These are phyloP conservation scores for Paecilomyces fulvus DNA, from an alignment of 2,329 filamentous ascomycete genomes.

Conservation along the genomic window DNA sequence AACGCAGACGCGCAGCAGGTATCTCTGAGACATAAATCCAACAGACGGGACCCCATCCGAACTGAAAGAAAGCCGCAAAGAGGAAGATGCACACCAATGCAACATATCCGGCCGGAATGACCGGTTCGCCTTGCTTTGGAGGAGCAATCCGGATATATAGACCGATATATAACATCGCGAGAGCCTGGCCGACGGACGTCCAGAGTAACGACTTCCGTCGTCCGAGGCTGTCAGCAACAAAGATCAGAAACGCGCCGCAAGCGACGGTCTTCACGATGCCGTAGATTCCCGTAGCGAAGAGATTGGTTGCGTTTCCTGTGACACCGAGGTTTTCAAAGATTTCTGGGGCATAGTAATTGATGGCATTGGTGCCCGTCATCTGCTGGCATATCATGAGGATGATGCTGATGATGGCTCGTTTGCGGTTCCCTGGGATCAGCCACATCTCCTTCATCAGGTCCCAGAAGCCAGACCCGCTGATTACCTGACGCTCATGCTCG, in stretches of 20 bases:
- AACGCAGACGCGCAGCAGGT: conserved; percentile 55
- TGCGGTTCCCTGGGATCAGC: conserved; percentile 45
- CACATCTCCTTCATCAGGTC: conserved; percentile 59
- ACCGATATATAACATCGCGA: conserved; percentile 62
- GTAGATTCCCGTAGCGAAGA: conserved; percentile 68
- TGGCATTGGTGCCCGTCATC: conserved; percentile 48
- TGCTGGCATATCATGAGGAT: conserved; percentile 48
- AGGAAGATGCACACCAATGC: conserved; percentile 62
- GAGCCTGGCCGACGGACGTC: conserved; percentile 55
- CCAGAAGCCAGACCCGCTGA: conserved; percentile 44
- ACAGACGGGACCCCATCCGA: conserved; percentile 59
- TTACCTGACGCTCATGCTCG: conserved; percentile 52
- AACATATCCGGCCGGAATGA: conserved; percentile 57
- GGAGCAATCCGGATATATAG: conserved; percentile 51
- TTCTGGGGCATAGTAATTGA: conserved; percentile 61
- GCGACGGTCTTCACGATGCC: conserved; percentile 61
- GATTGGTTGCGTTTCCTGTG: conserved; percentile 45
- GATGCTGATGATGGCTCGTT: conserved; percentile 47
- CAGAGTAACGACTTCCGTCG: conserved; percentile 55
- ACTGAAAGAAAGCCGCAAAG: conserved; percentile 59
- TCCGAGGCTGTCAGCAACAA: conserved; percentile 61
- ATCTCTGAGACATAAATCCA: conserved; percentile 66
- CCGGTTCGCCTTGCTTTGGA: conserved; percentile 41
- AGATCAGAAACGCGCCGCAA: conserved; percentile 56
- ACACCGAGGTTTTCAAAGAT: conserved; percentile 62